These are phyloP conservation scores for Irpex rosettiformis DNA, from an alignment of 1,284 basidiomycete species.

Conservation along the genomic window DNA sequence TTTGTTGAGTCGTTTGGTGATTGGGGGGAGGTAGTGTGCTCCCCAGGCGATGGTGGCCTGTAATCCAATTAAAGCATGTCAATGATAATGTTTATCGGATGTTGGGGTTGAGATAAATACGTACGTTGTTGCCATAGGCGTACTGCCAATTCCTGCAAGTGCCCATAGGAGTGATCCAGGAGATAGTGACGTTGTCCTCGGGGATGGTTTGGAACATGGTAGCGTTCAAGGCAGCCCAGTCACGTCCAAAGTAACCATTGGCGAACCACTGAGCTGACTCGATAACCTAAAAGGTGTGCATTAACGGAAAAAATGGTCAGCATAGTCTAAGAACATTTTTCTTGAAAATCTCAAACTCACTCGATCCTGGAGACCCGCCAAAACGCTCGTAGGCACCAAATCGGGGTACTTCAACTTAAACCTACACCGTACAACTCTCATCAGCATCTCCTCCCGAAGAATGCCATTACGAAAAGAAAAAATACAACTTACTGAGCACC, in stretches of 20 bases:
- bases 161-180: conserved; percentile 42
- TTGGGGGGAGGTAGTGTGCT: conserved; percentile 35
- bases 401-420: conserved; percentile 37
- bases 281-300: no score
- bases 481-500: conserved; percentile 36
- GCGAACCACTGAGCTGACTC: conserved; percentile 45
- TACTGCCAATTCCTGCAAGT: conserved; percentile 41
- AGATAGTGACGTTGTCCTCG: conserved; percentile 36
- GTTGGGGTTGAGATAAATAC: no score
- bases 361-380: conserved; percentile 42
- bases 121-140: conserved; percentile 33
- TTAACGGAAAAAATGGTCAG: not conserved
- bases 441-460: no score
- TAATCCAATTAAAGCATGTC: not conserved
- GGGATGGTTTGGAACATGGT: conserved; percentile 34
- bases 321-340: no score
- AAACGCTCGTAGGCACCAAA: conserved; percentile 32
- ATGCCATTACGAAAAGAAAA: no score
- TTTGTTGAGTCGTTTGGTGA: conserved; percentile 35
- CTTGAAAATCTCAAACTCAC: no score
- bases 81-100: no score
- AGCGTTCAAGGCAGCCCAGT: conserved; percentile 27
- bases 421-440: no score
- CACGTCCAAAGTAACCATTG: conserved; percentile 39
- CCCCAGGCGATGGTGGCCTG: conserved; percentile 33